Evolutionary conservation across 805 yeast species (phyloP).

Genomic region (Candida boleticola): DNA sequence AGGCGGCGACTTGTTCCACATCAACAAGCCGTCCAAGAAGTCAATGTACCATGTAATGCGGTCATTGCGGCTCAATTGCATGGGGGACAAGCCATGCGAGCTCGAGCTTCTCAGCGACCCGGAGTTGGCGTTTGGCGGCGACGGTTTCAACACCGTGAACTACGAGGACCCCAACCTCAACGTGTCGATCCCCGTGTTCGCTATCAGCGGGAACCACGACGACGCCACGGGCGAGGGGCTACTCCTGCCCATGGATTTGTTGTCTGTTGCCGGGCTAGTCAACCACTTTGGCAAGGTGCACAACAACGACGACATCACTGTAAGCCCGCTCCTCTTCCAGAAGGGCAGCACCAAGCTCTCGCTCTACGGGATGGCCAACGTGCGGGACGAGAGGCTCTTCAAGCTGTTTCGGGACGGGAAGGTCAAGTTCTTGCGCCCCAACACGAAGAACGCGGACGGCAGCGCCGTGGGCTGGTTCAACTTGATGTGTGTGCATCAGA

Average conservation of each 20-base stretch:
- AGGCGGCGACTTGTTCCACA: slow-evolving; percentile 90
- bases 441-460: slow-evolving; percentile 43
- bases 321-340: slow-evolving; percentile 75
- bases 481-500: slow-evolving; percentile 86
- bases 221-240: slow-evolving; percentile 88
- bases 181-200: slow-evolving; percentile 85
- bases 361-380: slow-evolving; percentile 82
- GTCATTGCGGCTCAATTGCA: slow-evolving; percentile 64
- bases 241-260: slow-evolving; percentile 80
- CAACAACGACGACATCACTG: slow-evolving; percentile 69
- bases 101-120: slow-evolving; percentile 83
- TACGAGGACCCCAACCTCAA: slow-evolving; percentile 91
- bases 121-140: slow-evolving; percentile 47
- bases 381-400: slow-evolving; percentile 84
- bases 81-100: slow-evolving; percentile 87
- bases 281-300: slow-evolving; percentile 87
- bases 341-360: slow-evolving; percentile 84
- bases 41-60: slow-evolving; percentile 81
- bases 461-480: slow-evolving; percentile 59
- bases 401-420: slow-evolving; percentile 78
- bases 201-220: slow-evolving; percentile 94
- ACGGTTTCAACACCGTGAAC: slow-evolving; percentile 69
- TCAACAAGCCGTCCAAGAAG: slow-evolving; percentile 84
- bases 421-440: slow-evolving; percentile 77
- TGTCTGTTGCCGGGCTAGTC: slow-evolving; percentile 76